Evolutionary conservation across 495 filamentous ascomycete genomes (phyloP).

Genomic region (Podospora anserina): DNA sequence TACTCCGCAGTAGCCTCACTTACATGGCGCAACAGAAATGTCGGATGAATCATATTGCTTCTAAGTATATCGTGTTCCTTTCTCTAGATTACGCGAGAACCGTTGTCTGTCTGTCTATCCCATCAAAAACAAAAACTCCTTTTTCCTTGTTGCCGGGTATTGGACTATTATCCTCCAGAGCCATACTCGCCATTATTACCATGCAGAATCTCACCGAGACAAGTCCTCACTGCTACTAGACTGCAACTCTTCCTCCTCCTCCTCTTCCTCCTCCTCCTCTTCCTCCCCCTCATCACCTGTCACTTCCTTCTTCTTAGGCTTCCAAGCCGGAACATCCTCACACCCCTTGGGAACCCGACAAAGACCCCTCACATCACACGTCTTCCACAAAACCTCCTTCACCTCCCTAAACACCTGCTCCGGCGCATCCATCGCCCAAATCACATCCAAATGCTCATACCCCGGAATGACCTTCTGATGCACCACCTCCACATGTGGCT

Average conservation of each 20-base stretch:
- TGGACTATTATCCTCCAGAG: not conserved
- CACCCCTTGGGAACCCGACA: slow-evolving; percentile 66
- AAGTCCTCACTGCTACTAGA: slow-evolving; percentile 32
- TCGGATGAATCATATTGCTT: not conserved
- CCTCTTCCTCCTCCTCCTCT: not conserved
- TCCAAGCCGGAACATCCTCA: slow-evolving; percentile 46
- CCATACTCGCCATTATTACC: not conserved
- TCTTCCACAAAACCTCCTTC: slow-evolving; percentile 77
- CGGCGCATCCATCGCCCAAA: slow-evolving; percentile 90
- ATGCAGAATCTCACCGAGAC: not conserved
- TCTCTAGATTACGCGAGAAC: slow-evolving; percentile 1
- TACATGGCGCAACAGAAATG: not conserved
- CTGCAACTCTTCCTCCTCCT: slow-evolving; percentile 16
- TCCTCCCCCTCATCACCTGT: not conserved
- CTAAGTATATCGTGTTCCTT: not conserved
- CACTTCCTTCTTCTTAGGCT: slow-evolving; percentile 17
- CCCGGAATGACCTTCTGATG: slow-evolving; percentile 80
- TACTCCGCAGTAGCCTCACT: not conserved
- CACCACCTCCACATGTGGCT: slow-evolving; percentile 78
- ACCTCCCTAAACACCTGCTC: slow-evolving; percentile 84
- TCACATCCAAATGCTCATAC: slow-evolving; percentile 93
- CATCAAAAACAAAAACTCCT: not conserved
- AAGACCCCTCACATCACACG: slow-evolving; percentile 49
- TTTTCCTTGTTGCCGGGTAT: not conserved
- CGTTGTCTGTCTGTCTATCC: not conserved